Percentiles rank a stretch among this genome's conserved stretches.
Evolutionary conservation across 805 yeast genomes (phyloP).

Genomic region (Komagataella phaffii): DNA sequence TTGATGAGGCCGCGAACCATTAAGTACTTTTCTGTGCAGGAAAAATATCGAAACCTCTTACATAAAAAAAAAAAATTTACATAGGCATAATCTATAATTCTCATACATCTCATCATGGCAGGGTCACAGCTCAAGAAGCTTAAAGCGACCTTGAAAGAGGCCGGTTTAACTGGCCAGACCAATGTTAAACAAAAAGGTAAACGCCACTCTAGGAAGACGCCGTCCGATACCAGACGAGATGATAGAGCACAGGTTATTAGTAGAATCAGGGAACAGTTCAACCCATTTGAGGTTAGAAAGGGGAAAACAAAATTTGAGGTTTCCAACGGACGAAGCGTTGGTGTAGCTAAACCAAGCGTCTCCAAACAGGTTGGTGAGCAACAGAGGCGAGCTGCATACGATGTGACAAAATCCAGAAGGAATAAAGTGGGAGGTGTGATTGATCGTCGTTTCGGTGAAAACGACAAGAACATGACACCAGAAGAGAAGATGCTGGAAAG

Average conservation of each 20-base stretch:
- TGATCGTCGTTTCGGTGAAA: conserved; percentile 91
- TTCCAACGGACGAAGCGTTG: conserved; percentile 19
- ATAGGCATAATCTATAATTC: neutral
- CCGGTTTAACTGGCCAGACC: conserved; percentile 81
- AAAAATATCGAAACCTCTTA: neutral
- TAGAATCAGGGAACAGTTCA: conserved; percentile 70
- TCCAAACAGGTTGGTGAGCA: conserved; percentile 61
- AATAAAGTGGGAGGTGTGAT: conserved; percentile 67
- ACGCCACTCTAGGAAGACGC: conserved; percentile 32
- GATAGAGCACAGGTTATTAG: conserved; percentile 44
- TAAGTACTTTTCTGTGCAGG: neutral
- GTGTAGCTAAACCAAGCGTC: conserved; percentile 54
- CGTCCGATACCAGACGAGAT: conserved; percentile 57
- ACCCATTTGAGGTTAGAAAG: conserved; percentile 74
- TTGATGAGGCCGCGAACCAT: neutral
- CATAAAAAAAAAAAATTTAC: neutral
- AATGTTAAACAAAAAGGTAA: conserved; percentile 45
- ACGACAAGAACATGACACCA: conserved; percentile 50
- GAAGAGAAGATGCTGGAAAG: conserved; percentile 95
- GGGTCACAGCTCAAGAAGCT: conserved; percentile 82
- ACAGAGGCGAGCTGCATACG: conserved; percentile 45
- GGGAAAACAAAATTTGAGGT: conserved; percentile 44
- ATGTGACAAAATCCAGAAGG: conserved; percentile 44
- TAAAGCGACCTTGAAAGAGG: conserved; percentile 60
- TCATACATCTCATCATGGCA: conserved; percentile 32